Evolutionary conservation across 441 rosid species (phyloP).

Genomic region (Gossypium aridum): DNA sequence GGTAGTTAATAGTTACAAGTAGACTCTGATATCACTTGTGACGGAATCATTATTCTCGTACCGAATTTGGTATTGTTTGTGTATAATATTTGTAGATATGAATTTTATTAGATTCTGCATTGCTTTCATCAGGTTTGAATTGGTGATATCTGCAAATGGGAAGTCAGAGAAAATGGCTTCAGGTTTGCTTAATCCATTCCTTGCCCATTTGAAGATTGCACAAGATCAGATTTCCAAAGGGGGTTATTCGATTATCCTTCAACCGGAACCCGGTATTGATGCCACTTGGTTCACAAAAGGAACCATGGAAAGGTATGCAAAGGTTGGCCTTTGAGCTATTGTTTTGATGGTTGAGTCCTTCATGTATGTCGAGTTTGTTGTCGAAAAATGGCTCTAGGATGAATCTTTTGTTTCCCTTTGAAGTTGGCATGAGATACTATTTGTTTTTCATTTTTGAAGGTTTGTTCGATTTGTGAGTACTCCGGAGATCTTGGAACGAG

Average conservation of each 20-base stretch:
- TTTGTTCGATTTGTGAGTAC: slow-evolving; percentile 98
- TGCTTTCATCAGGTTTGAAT: slow-evolving; percentile 61
- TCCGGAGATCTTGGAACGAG: slow-evolving; percentile 87
- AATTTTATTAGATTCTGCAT: not conserved
- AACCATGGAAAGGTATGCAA: slow-evolving; percentile 66
- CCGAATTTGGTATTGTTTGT: not conserved
- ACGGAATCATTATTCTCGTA: no score
- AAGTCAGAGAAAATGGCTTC: slow-evolving; percentile 84
- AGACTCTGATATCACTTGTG: no score
- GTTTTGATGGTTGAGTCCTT: not conserved
- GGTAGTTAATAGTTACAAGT: no score
- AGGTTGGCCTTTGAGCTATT: no score
- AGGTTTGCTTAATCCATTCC: slow-evolving; percentile 85
- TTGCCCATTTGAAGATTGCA: slow-evolving; percentile 82
- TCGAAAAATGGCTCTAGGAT: not conserved
- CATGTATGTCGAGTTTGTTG: not conserved
- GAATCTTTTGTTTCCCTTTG: not conserved
- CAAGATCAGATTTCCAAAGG: slow-evolving; percentile 82
- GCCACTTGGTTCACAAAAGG: slow-evolving; percentile 85
- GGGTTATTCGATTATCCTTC: slow-evolving; percentile 85
- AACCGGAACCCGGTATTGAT: slow-evolving; percentile 45
- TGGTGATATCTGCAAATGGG: slow-evolving; percentile 76
- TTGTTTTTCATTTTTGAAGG: slow-evolving; percentile 35
- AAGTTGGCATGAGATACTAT: slow-evolving; percentile 8
- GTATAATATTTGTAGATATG: not conserved